phyloP scores from a whole-genome alignment of 257 asterid genomes.

The Solanum chiquidenum region DNA sequence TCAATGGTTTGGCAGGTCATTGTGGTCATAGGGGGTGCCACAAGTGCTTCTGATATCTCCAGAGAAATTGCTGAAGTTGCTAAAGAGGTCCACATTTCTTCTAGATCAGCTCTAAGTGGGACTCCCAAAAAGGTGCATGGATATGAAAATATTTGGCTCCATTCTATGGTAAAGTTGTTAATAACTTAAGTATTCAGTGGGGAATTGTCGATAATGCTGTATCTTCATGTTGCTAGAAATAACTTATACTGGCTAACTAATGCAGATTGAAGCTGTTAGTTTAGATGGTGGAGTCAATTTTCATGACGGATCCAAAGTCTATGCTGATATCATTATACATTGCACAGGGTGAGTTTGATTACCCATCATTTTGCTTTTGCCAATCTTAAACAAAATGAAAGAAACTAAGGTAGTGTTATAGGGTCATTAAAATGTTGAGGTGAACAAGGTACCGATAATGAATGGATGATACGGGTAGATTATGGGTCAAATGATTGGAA shows the following conservation, averaged over 20 bases:
- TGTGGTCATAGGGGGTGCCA: constrained; percentile 72
- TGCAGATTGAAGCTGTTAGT: constrained; percentile 49
- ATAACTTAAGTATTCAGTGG: neutral
- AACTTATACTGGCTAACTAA: neutral
- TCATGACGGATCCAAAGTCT: constrained; percentile 36
- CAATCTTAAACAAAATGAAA: neutral
- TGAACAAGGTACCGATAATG: neutral
- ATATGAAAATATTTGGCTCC: constrained; percentile 60
- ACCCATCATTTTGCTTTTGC: neutral
- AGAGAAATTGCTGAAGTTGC: constrained; percentile 65
- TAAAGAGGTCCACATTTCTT: constrained; percentile 77
- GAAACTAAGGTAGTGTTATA: neutral
- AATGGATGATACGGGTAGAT: neutral
- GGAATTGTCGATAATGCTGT: neutral
- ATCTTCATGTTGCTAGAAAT: neutral
- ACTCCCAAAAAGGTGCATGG: constrained; percentile 37
- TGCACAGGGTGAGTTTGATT: constrained; percentile 76
- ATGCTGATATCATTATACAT: constrained; percentile 64
- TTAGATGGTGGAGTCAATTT: constrained; percentile 61
- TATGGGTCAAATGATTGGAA: neutral
- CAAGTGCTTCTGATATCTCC: constrained; percentile 85
- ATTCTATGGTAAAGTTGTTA: constrained; percentile 48
- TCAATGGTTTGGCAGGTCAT: constrained; percentile 44
- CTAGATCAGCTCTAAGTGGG: constrained; percentile 38
- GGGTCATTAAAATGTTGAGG: neutral